Evolutionary conservation across 2,329 filamentous ascomycete species (phyloP), one percentile per base, ranked within the genome.

Genomic region (Colletotrichum australisinense): DNA sequence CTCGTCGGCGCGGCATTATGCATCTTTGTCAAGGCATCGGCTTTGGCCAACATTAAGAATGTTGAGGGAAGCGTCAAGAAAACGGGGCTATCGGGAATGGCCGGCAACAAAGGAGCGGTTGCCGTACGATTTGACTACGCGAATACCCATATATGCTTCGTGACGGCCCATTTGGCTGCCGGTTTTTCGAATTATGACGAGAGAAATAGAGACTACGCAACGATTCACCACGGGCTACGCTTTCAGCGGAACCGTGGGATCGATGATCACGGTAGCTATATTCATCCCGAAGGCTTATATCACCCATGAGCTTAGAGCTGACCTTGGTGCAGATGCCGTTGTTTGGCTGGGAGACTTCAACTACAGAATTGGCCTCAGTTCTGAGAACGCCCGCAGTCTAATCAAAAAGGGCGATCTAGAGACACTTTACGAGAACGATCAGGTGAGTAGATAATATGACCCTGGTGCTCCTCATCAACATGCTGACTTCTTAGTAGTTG

Each of bases 281-380:
- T 19, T 26, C 12, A 22, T 30, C 12, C 42, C 22, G 4, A 16
- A 4, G 14, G 9, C 4, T 4, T 7, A 7, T 16, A 14, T 53
- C 19, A 28, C 19, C 28, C 7, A 22, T 55, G 28, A 12, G 8
- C 38, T n/a, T n/a, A 19, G 57, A 52, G 67, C 60, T 76, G 32
- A 63, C 14, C 28, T 19, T 2, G 24, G 32, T 46, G 30, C 57
- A 88, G 90, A 92, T 77, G 89, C 94, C 26, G 93, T 98, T 46
- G 93, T 98, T 66, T 99, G 97, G 96, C 89, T 98, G 55, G 97
- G 97, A 5, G 97, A 99, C 82, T 99, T 99, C 86, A 99, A 99
- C 80, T 99, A 99, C 83, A 93, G 97, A 22, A 97, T 99, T 78
- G 96, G 95, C 1, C 87, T 98, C 70, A 89, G 88, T 57, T 91